Conservation (phyloP, 495 filamentous ascomycete species). For the Haplographium delicatum region DNA sequence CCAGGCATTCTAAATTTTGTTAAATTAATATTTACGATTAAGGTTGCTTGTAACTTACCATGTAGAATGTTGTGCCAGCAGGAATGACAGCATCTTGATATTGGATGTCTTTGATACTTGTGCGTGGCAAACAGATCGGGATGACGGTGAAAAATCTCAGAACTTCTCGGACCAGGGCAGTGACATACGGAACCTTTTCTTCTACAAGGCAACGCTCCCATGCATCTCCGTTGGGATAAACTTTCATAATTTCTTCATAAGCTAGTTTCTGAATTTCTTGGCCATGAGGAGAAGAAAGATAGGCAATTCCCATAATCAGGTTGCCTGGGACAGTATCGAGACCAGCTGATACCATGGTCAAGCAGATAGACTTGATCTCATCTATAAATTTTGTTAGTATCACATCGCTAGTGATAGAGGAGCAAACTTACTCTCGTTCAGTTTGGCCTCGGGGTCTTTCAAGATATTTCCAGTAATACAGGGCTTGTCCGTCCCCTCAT, state of each 20-base stretch:
- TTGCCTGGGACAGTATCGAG: slow-evolving; percentile 67
- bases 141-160: slow-evolving; percentile 72
- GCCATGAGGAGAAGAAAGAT: slow-evolving; percentile 56
- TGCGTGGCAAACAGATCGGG: slow-evolving; percentile 63
- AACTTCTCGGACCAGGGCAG: slow-evolving; percentile 63
- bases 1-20: slow-evolving; percentile 61
- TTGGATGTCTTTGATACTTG: slow-evolving; percentile 57
- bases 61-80: slow-evolving; percentile 61
- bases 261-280: slow-evolving; percentile 60
- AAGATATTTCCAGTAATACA: slow-evolving; percentile 67
- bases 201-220: slow-evolving; percentile 61
- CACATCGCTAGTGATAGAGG: background rate
- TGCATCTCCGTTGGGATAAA: slow-evolving; percentile 59
- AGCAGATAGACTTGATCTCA: slow-evolving; percentile 66
- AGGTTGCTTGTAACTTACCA: no score
- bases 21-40: no score
- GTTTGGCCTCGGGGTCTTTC: slow-evolving; percentile 57
- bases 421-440: slow-evolving; percentile 49
- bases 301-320: slow-evolving; percentile 67
- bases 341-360: slow-evolving; percentile 71
- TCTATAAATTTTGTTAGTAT: slow-evolving; percentile 34
- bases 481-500: slow-evolving; percentile 58
- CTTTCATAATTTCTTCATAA: slow-evolving; percentile 56
- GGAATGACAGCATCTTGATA: slow-evolving; percentile 57
- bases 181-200: slow-evolving; percentile 67